Percentiles rank a stretch among this genome's conserved stretches.
Conservation (phyloP, 2,329 filamentous ascomycete species). For the Stachybotrys elegans region DNA sequence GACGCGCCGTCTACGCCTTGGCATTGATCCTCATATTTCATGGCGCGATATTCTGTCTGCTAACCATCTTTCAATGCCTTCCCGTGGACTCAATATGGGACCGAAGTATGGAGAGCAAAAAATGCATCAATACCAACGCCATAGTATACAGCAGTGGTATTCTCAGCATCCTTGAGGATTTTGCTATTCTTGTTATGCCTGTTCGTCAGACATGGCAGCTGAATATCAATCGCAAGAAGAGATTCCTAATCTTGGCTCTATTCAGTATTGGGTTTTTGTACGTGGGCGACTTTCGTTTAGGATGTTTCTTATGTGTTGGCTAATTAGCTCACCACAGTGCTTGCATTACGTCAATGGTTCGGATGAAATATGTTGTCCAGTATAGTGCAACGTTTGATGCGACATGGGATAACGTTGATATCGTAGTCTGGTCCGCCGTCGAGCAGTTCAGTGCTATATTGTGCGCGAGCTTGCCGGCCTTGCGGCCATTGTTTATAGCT, state of each 20-base stretch:
- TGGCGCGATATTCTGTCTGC: neutral
- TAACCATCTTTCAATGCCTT: neutral
- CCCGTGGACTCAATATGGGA: neutral
- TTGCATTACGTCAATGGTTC: neutral
- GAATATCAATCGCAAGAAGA: neutral
- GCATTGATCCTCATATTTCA: neutral
- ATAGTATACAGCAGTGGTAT: neutral
- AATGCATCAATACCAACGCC: neutral
- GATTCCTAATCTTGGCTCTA: neutral
- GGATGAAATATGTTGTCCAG: neutral
- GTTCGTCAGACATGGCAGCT: neutral
- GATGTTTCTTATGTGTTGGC: neutral
- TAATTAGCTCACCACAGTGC: neutral
- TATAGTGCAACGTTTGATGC: neutral
- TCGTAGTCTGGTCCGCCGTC: neutral
- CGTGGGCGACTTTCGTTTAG: neutral
- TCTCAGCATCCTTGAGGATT: neutral
- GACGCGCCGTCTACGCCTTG: neutral
- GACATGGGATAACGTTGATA: neutral
- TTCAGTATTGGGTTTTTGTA: neutral
- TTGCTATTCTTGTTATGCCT: neutral
- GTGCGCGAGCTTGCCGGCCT: neutral
- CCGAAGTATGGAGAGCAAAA: neutral
- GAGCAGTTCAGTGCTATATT: neutral
- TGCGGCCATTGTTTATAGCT: neutral